Evolutionary conservation across 805 yeast species (phyloP).

Genomic region (Teunomyces stri): DNA sequence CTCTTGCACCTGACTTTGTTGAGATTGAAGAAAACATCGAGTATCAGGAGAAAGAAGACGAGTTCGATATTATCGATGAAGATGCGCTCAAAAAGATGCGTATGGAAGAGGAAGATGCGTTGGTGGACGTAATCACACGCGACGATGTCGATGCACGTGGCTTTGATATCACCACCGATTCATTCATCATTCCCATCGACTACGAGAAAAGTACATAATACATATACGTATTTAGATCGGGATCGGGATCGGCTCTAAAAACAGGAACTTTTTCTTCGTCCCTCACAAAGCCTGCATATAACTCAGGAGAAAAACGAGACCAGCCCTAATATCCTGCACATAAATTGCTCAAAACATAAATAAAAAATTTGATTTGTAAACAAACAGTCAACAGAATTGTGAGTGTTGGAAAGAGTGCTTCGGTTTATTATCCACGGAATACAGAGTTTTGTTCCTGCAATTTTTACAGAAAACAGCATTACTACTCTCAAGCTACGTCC

Average conservation of each 20-base stretch:
- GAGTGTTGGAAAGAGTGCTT: neutral
- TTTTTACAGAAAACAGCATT: neutral
- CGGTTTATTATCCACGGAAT: neutral
- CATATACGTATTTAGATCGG: too few species aligned
- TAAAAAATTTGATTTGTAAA: slow-evolving; percentile 19
- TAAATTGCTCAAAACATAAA: slow-evolving; percentile 5
- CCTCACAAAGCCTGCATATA: neutral
- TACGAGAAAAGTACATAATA: slow-evolving; percentile 18
- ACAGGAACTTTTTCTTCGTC: neutral
- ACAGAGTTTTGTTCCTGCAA: neutral
- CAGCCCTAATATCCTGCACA: neutral
- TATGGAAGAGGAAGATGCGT: slow-evolving; percentile 60
- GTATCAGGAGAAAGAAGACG: slow-evolving; percentile 86
- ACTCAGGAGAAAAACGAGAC: neutral
- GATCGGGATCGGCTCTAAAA: neutral
- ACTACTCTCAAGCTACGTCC: neutral
- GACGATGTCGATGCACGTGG: slow-evolving; percentile 76
- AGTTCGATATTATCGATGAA: slow-evolving; percentile 77
- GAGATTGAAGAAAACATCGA: slow-evolving; percentile 91
- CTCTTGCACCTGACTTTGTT: slow-evolving; percentile 93
- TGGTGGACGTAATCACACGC: slow-evolving; percentile 61
- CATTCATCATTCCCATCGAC: slow-evolving; percentile 61
- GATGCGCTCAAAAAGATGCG: slow-evolving; percentile 61
- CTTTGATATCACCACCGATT: slow-evolving; percentile 46
- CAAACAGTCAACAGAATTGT: slow-evolving; percentile 11